Evolutionary conservation across 176 grass and related monocot genomes (phyloP).

Genomic region (Thalia dealbata): DNA sequence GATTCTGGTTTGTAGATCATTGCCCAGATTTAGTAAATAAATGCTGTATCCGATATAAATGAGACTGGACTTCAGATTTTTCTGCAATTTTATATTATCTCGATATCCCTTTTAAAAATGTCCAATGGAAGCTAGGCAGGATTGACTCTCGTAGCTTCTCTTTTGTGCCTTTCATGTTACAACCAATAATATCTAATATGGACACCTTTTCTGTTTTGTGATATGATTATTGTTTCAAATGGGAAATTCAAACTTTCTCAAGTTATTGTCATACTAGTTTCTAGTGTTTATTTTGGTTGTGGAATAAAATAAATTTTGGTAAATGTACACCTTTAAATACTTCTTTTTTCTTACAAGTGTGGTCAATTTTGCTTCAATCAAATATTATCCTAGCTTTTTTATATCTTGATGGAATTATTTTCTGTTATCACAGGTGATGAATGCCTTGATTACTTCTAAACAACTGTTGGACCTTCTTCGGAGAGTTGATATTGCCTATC

Average conservation of each 20-base stretch:
- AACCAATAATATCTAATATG: neutral
- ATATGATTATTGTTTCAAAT: neutral
- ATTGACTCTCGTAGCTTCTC: neutral
- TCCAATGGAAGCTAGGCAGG: neutral
- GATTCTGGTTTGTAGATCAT: no score
- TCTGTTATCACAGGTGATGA: conserved; percentile 38
- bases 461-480: conserved; percentile 55
- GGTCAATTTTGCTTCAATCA: neutral
- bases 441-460: conserved; percentile 39
- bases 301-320: neutral
- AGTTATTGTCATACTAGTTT: neutral
- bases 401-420: conserved; percentile 3
- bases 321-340: neutral
- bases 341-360: neutral
- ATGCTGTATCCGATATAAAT: no score
- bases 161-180: neutral
- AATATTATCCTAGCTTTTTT: neutral
- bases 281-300: neutral
- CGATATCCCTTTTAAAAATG: neutral
- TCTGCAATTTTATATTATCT: neutral
- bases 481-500: conserved; percentile 43
- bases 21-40: no score
- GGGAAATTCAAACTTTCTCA: neutral
- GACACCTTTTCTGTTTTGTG: neutral
- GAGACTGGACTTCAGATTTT: no score